These are phyloP conservation scores for Mucor racemosus DNA, from an alignment of 371 early-diverging fungal species.

Conservation along the genomic window DNA sequence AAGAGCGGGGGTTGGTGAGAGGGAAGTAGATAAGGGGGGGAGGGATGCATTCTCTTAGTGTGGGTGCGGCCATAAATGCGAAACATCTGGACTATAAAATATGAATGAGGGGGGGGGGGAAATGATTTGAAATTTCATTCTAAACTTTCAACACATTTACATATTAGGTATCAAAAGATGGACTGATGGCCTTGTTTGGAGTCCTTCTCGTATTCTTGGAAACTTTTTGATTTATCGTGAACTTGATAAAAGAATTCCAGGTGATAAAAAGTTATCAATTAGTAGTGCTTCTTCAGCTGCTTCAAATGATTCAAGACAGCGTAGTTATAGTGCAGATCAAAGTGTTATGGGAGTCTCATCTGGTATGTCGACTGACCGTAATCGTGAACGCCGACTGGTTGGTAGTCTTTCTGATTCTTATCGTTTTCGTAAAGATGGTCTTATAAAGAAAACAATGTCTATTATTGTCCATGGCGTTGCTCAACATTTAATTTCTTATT, in stretches of 20 bases:
- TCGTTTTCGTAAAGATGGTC: constrained; percentile 80
- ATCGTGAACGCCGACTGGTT: constrained; percentile 59
- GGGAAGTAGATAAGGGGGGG: not conserved
- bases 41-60: not conserved
- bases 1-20: constrained; percentile 4
- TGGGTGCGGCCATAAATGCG: constrained; percentile 2
- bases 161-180: constrained; percentile 70
- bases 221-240: constrained; percentile 72
- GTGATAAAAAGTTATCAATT: constrained; percentile 37
- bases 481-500: constrained; percentile 88
- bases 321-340: constrained; percentile 44
- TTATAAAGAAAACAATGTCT: constrained; percentile 89
- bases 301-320: constrained; percentile 34
- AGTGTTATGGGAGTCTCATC: constrained; percentile 21
- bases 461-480: constrained; percentile 76
- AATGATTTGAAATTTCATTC: not conserved
- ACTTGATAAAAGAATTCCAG: constrained; percentile 49
- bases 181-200: constrained; percentile 79
- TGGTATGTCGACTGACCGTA: constrained; percentile 33
- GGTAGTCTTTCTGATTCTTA: constrained; percentile 69
- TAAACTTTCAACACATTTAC: not conserved
- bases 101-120: constrained; percentile 6
- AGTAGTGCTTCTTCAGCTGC: constrained; percentile 31
- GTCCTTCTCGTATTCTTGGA: constrained; percentile 72
- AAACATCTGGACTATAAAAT: constrained; percentile 7